phyloP scores from a whole-genome alignment of 2,329 filamentous ascomycete genomes.

The Ilyonectria destructans region DNA sequence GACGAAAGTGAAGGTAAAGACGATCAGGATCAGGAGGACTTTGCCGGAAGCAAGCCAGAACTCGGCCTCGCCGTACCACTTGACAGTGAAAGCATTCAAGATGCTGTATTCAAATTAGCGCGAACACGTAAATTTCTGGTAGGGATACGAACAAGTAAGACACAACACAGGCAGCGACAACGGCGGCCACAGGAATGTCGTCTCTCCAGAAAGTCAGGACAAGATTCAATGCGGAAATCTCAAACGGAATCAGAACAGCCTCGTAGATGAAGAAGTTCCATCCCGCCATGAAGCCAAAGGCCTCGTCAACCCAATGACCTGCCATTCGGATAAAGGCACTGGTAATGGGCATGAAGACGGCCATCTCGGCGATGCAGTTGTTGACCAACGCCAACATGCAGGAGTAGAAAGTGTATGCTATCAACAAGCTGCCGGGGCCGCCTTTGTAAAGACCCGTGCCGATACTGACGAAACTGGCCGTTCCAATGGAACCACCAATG shows the following conservation, averaged over 20 bases:
- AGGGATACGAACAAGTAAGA: constrained; percentile 29
- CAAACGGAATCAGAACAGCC: constrained; percentile 34
- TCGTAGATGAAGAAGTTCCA: constrained; percentile 40
- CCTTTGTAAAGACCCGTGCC: constrained; percentile 36
- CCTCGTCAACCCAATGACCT: constrained; percentile 37
- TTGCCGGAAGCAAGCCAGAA: constrained; percentile 35
- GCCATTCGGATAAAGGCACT: constrained; percentile 38
- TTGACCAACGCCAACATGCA: constrained; percentile 35
- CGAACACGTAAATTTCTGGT: not conserved
- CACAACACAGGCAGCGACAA: constrained; percentile 30
- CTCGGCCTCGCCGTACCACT: constrained; percentile 37
- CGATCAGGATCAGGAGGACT: constrained; percentile 35
- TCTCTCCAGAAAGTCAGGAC: constrained; percentile 36
- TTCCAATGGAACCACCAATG: constrained; percentile 37
- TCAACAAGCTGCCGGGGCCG: constrained; percentile 30
- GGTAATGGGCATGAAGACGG: constrained; percentile 34
- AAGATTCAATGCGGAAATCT: constrained; percentile 36
- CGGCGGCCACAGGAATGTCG: constrained; percentile 35
- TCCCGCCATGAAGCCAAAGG: constrained; percentile 37
- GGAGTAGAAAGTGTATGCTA: constrained; percentile 33
- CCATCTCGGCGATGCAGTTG: constrained; percentile 37
- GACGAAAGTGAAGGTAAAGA: constrained; percentile 36
- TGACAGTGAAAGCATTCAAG: constrained; percentile 35
- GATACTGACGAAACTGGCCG: constrained; percentile 37
- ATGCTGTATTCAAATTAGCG: constrained; percentile 5